Evolutionary conservation across 352 stramenopile genomes (phyloP).

Genomic region (Globisporangium paddicum): DNA sequence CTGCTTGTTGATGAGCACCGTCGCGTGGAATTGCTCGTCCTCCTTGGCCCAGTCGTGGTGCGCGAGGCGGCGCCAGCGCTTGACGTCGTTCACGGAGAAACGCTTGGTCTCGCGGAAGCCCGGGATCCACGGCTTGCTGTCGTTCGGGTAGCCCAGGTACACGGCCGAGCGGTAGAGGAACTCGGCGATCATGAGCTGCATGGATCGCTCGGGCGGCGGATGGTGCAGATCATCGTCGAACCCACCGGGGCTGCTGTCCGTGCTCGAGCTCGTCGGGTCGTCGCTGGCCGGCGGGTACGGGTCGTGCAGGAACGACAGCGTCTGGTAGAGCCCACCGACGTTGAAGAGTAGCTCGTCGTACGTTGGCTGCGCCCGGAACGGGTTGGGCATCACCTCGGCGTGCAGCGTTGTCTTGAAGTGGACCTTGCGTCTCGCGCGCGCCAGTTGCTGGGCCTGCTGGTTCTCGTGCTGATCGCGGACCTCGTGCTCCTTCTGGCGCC

Average conservation of each 20-base stretch:
- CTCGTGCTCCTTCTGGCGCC: slow-evolving; percentile 4
- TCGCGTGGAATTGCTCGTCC: slow-evolving; percentile 30
- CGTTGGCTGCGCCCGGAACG: slow-evolving; percentile 21
- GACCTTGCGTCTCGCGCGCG: slow-evolving; percentile 17
- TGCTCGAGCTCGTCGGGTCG: slow-evolving; percentile 14
- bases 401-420: slow-evolving; percentile 46
- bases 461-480: background rate
- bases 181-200: slow-evolving; percentile 75
- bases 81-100: slow-evolving; percentile 74
- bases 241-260: slow-evolving; percentile 17
- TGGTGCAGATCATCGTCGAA: slow-evolving; percentile 18
- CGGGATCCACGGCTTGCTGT: slow-evolving; percentile 52
- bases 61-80: slow-evolving; percentile 65
- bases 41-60: slow-evolving; percentile 63
- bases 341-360: slow-evolving; percentile 64
- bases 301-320: slow-evolving; percentile 47
- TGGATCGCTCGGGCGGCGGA: slow-evolving; percentile 42
- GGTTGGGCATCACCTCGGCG: slow-evolving; percentile 30
- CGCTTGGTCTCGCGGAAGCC: slow-evolving; percentile 62
- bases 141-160: slow-evolving; percentile 48
- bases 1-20: background rate
- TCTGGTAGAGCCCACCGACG: slow-evolving; percentile 51
- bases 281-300: slow-evolving; percentile 3
- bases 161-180: slow-evolving; percentile 72
- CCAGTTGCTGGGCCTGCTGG: background rate